These are phyloP conservation scores for Pelargonium nanum DNA, from an alignment of 345 rosid genomes.

Conservation along the genomic window DNA sequence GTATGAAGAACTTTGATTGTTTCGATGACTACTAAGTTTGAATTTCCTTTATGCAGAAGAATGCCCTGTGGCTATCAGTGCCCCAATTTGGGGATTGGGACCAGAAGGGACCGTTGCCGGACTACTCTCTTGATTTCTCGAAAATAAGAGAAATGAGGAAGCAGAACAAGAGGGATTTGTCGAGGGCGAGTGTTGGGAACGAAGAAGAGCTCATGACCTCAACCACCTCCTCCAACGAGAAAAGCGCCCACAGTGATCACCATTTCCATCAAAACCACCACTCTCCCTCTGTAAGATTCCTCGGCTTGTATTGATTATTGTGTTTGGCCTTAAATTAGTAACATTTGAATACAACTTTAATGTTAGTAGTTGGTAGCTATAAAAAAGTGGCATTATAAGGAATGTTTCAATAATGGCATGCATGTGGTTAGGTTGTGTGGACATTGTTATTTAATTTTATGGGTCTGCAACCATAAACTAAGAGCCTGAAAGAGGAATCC, in stretches of 20 bases:
- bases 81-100: slow-evolving; percentile 99
- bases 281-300: slow-evolving; percentile 61
- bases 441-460: too few species aligned
- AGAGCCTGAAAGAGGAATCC: neutral
- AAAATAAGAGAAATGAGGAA: slow-evolving; percentile 93
- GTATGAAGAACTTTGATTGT: neutral
- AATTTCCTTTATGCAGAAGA: slow-evolving; percentile 31
- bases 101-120: slow-evolving; percentile 79
- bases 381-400: too few species aligned
- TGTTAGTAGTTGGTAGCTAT: neutral
- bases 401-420: neutral
- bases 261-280: slow-evolving; percentile 19
- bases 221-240: slow-evolving; percentile 8
- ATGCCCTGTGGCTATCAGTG: slow-evolving; percentile 80
- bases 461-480: neutral
- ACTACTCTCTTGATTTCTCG: slow-evolving; percentile 81
- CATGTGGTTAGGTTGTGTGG: neutral
- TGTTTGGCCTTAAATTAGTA: neutral
- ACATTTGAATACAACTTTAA: neutral
- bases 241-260: slow-evolving; percentile 22
- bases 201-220: slow-evolving; percentile 62
- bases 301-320: neutral
- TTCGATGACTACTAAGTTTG: neutral
- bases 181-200: slow-evolving; percentile 87
- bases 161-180: slow-evolving; percentile 79